Conservation (phyloP, 805 yeast species). For the Hanseniaspora guilliermondii region DNA sequence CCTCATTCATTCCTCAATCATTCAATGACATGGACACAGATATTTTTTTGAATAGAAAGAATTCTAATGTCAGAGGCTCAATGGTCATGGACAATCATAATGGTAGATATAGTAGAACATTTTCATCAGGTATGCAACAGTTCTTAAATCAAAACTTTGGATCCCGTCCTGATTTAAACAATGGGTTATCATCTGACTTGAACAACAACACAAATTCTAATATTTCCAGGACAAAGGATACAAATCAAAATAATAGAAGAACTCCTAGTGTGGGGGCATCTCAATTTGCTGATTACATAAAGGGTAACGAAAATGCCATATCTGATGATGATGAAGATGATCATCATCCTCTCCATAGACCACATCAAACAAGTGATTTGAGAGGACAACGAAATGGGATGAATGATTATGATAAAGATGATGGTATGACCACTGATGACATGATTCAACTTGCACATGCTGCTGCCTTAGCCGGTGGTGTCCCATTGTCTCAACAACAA, state of each 20-base stretch:
- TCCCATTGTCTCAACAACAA: conserved; percentile 8
- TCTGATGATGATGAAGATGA: conserved; percentile 14
- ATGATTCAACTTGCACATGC: conserved; percentile 18
- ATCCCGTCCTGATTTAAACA: not conserved
- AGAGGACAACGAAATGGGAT: not conserved
- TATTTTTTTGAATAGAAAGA: conserved; percentile 25
- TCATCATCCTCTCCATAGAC: not conserved
- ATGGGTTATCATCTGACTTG: not conserved
- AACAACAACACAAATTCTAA: conserved; percentile 9
- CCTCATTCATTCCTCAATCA: conserved; percentile 21
- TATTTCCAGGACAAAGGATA: not conserved
- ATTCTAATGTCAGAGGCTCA: conserved; percentile 23
- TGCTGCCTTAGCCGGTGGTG: conserved; percentile 15
- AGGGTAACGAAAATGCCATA: conserved; percentile 13
- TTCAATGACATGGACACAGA: conserved; percentile 24
- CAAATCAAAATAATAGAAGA: not conserved
- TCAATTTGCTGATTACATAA: conserved; percentile 11
- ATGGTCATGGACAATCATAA: conserved; percentile 14
- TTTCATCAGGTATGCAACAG: conserved; percentile 13
- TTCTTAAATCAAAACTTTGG: conserved; percentile 12
- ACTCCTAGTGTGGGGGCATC: conserved; percentile 3
- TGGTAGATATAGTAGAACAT: conserved; percentile 13
- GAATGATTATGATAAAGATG: not conserved
- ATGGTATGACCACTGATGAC: conserved; percentile 5
- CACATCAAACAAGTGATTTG: not conserved